Evolutionary conservation across 2,329 filamentous ascomycete genomes (phyloP), one percentile per base, ranked within the genome.

Genomic region (Penicillium digitatum): DNA sequence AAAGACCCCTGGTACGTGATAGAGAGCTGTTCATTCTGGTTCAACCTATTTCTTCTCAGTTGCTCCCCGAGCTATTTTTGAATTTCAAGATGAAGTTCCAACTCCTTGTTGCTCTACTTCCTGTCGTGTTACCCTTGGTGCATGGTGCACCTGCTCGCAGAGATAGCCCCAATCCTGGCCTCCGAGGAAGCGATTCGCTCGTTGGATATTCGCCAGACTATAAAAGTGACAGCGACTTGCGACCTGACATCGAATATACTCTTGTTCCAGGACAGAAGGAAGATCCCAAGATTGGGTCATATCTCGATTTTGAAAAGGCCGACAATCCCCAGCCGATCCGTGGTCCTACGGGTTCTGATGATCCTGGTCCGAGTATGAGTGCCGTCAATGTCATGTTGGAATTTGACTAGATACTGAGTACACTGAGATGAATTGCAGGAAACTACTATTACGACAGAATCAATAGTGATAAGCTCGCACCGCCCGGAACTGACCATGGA

Each of bases 251-350:
- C 20, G 61, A 71, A 4, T 78, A 74, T 48, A 66, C 78, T 35
- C 72, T 79, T 10, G 78, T 80, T 10, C 68, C 73, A 0, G 81
- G 79, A 0, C 82, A 86, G 62, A 76, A 76, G 1, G 78, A 78
- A 0, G 74, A 80, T 45, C 71, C 74, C 0, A 69, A 79, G 10
- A 70, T 82, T 14, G 83, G 82, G 0, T 63, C 78, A 2, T 82
- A 78, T 52, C 74, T 85, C 1, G 76, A 85, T 66, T 82, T 86
- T 59, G 74, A 79, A 47, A 70, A 76, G 50, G 75, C 77, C 27
- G 71, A 79, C 3, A 75, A 76, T 34, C 82, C 82, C 0, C 80
- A 85, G 64, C 82, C 82, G 1, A 78, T 84, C 40, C 78, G 82
- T 7, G 82, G 82, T 3, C 66, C 62, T 12, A 69, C 62, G 11